Base-by-base conservation (phyloP, 148 eudicot genomes). In the Selenicereus undatus region DNA sequence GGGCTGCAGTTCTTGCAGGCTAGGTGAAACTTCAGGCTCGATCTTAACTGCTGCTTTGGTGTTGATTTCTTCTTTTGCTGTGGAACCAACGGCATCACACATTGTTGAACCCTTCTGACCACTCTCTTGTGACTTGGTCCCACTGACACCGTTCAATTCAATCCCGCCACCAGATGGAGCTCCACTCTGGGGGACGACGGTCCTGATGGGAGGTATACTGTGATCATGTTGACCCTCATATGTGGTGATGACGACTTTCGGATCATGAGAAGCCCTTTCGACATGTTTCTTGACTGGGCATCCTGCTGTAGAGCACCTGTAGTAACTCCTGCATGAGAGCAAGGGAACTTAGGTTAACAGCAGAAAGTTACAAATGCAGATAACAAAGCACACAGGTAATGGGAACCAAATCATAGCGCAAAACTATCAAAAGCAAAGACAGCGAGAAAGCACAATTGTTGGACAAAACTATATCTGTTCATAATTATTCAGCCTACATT, bases 201-300 rank as follows among this genome's bases (percentile, higher is more conserved):
- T 88, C 79, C 95, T 85, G 45, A 84, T 80, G 79, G 89, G 85
- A 74, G 98, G 96, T 74, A 82, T 50, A 62, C 80, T 89, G 74
- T 95, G 97, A 66, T 84, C 89, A 58, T 93, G 98, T 70, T 88
- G 80, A 78, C 98, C 98, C 85, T 91, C 98, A 27, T 94, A 94
- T 21, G 97, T 88, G 35, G 95, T 89, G 62, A 93, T 85, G 43
- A 94, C 95, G 35, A 88, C 82, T 80, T 88, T 90, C 14, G 89
- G 81, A 82, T 95, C 94, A 80, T 90, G 86, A 36, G 95, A 86
- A 29, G 98, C 91, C 77, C 98, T 86, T 88, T 93, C 98, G 14
- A 94, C 95, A 71, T 91, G 98, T 83, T 94, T 93, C 87, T 93
- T 94, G 12, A 80, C 97, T 2, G 93, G 90, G 87, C 97, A 95